Evolutionary conservation across 345 rosid species (phyloP).

Genomic region (Streptanthus diversifolius): DNA sequence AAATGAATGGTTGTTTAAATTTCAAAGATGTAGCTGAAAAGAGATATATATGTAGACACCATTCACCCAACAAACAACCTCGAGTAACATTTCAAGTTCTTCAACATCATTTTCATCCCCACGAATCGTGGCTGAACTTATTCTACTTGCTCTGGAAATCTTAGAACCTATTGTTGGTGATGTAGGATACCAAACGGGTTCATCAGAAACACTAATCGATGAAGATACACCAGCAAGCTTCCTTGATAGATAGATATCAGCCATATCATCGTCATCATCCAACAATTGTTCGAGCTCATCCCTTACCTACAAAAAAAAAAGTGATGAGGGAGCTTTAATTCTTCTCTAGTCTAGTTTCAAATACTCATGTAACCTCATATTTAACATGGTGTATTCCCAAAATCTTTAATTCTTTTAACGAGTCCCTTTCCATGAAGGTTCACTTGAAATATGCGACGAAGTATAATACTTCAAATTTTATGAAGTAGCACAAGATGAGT

Average conservation of each 20-base stretch:
- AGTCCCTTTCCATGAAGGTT: neutral
- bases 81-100: constrained; percentile 94
- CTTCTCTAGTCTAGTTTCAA: neutral
- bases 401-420: too few species aligned
- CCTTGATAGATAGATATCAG: constrained; percentile 84
- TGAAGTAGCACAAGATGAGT: neutral
- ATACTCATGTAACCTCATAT: neutral
- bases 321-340: neutral
- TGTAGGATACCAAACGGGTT: constrained; percentile 58
- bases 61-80: constrained; percentile 45
- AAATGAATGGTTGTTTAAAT: neutral
- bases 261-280: constrained; percentile 96
- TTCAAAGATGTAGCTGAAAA: neutral
- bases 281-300: constrained; percentile 90
- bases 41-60: neutral
- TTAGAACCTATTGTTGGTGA: constrained; percentile 91
- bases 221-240: constrained; percentile 66
- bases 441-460: too few species aligned
- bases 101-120: constrained; percentile 93
- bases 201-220: constrained; percentile 67
- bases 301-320: constrained; percentile 57
- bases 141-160: constrained; percentile 91
- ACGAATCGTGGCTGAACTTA: constrained; percentile 62
- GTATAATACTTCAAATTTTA: neutral
- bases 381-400: neutral